phyloP scores from a whole-genome alignment of 257 asterid species.

The Anisodus acutangulus region DNA sequence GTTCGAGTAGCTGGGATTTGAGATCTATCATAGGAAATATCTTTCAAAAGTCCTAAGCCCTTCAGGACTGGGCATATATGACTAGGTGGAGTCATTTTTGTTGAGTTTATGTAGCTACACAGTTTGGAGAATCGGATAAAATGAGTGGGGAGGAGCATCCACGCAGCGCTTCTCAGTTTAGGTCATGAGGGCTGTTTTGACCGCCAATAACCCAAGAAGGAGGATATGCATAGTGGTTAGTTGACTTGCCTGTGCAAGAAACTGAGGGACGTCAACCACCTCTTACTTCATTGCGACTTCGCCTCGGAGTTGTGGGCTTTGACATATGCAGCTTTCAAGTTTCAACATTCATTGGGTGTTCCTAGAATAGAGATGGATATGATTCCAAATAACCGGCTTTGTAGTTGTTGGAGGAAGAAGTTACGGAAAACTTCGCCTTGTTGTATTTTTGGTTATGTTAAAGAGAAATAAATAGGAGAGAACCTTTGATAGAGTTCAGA shows the following conservation, averaged over 20 bases:
- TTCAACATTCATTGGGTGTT: not conserved
- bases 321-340: not conserved
- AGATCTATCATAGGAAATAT: not conserved
- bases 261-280: not conserved
- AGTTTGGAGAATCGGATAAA: not conserved
- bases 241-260: conserved; percentile 11
- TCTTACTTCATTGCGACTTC: conserved; percentile 12
- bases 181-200: not conserved
- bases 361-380: not conserved
- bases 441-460: not conserved
- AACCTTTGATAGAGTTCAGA: not conserved
- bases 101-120: not conserved
- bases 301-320: not conserved
- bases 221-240: not conserved
- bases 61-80: not conserved
- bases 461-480: not conserved
- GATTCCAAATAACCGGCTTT: not conserved
- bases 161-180: not conserved
- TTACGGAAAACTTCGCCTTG: not conserved
- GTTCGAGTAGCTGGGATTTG: not conserved
- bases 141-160: conserved; percentile 13
- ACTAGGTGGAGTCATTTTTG: not conserved
- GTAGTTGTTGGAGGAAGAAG: not conserved
- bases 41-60: conserved; percentile 14
- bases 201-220: not conserved